Base-by-base conservation (phyloP, 129 eudicot species). In the Tagetes erecta region DNA sequence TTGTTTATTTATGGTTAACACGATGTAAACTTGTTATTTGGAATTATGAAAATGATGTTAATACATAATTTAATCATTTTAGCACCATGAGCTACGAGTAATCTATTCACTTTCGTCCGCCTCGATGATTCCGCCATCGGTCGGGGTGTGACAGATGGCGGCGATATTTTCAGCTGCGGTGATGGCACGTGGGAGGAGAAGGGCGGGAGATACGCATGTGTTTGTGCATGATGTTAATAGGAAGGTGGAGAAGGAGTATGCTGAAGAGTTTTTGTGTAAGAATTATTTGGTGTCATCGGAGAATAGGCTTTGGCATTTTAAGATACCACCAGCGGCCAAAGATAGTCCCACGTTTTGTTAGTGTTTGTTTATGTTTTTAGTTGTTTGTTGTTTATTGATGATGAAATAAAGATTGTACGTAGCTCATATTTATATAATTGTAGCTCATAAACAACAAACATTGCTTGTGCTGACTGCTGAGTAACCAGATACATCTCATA, bases 241-340 rank as follows among this genome's bases (percentile, higher is more conserved):
- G 73, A 83, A 78, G 84, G 91, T 86, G 8, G 91, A 86, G 70
- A 72, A 68, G 40, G 67, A 27, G 46, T 86, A 57, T 75, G 88
- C 91, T 0, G 68, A 78, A 38, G 91, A 83, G 74, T 86, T 86
- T 71, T 73, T 86, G 78, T 86, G 91, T 13, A 75, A 8, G 73
- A 81, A 64, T 75, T 46, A 83, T 65, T 42, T 75, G 70, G 91
- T 78, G 1, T 76, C 64, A n/a, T 75, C 64, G 3, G 86, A 42
- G 60, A 82, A 80, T 10, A 86, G 78, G 71, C 82, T 86, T 55
- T 83, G 91, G 91, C 79, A 86, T 77, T 86, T 86, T 83, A 77
- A 79, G 41, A 78, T 86, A 59, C 88, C 91, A 31, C 82, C 83
- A 5, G 77, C 74, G 3, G 71, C 49, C 0, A 67, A 71, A 71